Evolutionary conservation across 192 early-diverging fungal species (phyloP).

Genomic region (Coemansia sp.): DNA sequence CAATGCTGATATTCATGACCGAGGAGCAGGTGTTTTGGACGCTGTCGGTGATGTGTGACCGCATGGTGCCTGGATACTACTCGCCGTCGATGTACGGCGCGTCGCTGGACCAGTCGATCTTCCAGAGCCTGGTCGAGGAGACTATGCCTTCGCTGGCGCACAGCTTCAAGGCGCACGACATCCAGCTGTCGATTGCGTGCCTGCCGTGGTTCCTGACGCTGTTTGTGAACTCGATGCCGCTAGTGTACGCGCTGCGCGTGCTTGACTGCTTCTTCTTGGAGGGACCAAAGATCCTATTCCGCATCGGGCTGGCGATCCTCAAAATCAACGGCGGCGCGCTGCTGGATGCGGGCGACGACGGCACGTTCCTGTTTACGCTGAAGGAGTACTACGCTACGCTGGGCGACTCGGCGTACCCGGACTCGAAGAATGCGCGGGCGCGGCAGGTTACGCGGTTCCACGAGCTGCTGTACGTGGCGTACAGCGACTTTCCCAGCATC

Average conservation of each 20-base stretch:
- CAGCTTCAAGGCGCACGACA: constrained; percentile 83
- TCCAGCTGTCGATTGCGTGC: constrained; percentile 95
- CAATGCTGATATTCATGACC: constrained; percentile 87
- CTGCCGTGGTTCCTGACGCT: constrained; percentile 97
- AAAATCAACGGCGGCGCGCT: constrained; percentile 88
- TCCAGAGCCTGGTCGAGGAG: constrained; percentile 83
- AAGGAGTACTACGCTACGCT: constrained; percentile 84
- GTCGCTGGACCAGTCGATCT: constrained; percentile 91
- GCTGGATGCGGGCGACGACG: constrained; percentile 67
- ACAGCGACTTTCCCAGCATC: constrained; percentile 84
- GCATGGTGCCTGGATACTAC: constrained; percentile 93
- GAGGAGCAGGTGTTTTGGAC: constrained; percentile 99
- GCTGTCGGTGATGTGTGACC: constrained; percentile 84
- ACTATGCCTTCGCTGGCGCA: constrained; percentile 87
- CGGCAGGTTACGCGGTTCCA: constrained; percentile 78
- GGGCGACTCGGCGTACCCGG: constrained; percentile 71
- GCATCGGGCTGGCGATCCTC: constrained; percentile 85
- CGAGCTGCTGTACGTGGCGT: constrained; percentile 86
- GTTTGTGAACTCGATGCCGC: constrained; percentile 95
- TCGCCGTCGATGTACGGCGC: constrained; percentile 98
- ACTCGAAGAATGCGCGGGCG: constrained; percentile 54
- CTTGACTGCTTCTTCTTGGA: constrained; percentile 98
- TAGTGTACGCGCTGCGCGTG: constrained; percentile 82
- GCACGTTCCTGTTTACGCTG: constrained; percentile 75
- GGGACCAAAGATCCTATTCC: constrained; percentile 94